Percentiles rank a stretch among this genome's conserved stretches.
These are phyloP conservation scores for Piloderma croceum DNA, from an alignment of 768 basidiomycete genomes.

Conservation along the genomic window DNA sequence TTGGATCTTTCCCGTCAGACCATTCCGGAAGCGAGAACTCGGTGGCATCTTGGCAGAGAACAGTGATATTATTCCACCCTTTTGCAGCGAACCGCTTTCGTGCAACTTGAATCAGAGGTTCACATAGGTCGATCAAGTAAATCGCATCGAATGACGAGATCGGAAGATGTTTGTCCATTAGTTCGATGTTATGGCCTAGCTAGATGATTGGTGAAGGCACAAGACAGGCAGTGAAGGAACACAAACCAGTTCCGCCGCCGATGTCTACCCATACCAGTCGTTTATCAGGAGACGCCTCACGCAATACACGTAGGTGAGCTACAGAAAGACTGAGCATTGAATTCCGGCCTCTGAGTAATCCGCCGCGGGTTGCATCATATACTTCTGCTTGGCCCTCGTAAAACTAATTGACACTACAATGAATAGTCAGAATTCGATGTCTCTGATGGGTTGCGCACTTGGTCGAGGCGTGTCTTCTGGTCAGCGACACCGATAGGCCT, in stretches of 20 bases:
- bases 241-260: conserved; percentile 66
- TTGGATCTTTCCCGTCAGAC: conserved; percentile 39
- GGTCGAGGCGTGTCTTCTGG: conserved; percentile 40
- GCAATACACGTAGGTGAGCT: conserved; percentile 50
- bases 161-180: conserved; percentile 59
- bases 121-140: conserved; percentile 71
- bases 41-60: conserved; percentile 68
- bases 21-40: conserved; percentile 62
- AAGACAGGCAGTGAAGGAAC: conserved; percentile 1
- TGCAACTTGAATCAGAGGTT: conserved; percentile 65
- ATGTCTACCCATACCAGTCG: conserved; percentile 73
- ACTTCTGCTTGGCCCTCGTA: conserved; percentile 66
- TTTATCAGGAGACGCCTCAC: conserved; percentile 33
- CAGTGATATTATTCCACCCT: conserved; percentile 71
- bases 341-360: conserved; percentile 60
- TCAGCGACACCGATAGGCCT: conserved; percentile 35
- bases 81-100: conserved; percentile 56
- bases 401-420: conserved; percentile 33
- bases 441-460: conserved; percentile 32
- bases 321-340: conserved; percentile 69
- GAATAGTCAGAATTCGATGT: neutral
- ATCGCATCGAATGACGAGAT: conserved; percentile 58
- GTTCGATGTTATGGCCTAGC: conserved; percentile 62
- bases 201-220: no score
- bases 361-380: conserved; percentile 61